Percentiles rank a stretch among this genome's conserved stretches.
Evolutionary conservation across 169 alveolate genomes (phyloP).

Genomic region (Plasmodium fragile): DNA sequence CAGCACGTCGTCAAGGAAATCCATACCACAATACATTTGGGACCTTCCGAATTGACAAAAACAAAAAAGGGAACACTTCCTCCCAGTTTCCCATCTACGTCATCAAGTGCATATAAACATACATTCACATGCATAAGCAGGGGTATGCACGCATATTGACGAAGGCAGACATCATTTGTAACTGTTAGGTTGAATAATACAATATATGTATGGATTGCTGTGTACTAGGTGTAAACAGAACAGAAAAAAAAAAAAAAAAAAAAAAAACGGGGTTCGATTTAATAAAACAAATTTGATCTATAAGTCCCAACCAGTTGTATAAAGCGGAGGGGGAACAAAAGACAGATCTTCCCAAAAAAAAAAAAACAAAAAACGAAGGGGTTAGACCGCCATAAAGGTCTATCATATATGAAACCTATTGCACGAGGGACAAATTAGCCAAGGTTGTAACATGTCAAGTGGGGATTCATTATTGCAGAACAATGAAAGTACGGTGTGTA

Average conservation of each 20-base stretch:
- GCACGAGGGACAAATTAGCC: neutral
- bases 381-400: neutral
- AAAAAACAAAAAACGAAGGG: neutral
- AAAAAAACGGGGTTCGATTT: neutral
- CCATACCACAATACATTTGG: neutral
- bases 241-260: neutral
- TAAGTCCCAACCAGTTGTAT: neutral
- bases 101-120: neutral
- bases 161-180: neutral
- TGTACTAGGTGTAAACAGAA: too few species aligned
- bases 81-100: neutral
- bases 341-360: neutral
- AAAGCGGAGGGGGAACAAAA: neutral
- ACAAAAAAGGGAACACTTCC: neutral
- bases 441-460: slow-evolving; percentile 1
- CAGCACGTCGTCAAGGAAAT: neutral
- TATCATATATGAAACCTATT: neutral
- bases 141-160: neutral
- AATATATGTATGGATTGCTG: too few species aligned
- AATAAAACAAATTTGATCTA: neutral
- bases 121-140: neutral
- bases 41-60: neutral
- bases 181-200: too few species aligned
- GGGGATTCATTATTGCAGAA: neutral
- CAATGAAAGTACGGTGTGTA: neutral